A percentile compares a stretch with the other conserved stretches of the same genome.
Evolutionary conservation across 2,329 filamentous ascomycete species (phyloP).

Genomic region (Penicillium concentricum): DNA sequence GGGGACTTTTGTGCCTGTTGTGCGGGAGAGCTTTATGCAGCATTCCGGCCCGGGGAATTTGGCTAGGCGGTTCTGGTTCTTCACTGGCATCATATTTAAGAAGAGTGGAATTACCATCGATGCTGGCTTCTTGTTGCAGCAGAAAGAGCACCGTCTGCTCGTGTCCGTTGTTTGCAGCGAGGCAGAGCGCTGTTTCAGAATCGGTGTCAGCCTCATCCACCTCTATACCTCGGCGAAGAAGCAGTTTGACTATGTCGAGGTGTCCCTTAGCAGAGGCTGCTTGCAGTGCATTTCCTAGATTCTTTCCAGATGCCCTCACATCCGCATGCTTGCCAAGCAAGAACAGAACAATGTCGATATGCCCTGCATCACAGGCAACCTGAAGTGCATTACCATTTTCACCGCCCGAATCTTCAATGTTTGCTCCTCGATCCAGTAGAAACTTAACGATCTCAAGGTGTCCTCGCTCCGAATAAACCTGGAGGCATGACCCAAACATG

Average conservation of each 20-base stretch:
- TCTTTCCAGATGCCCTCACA: not conserved
- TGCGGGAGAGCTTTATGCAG: too few species aligned
- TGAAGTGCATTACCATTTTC: not conserved
- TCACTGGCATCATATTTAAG: too few species aligned
- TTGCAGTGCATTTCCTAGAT: not conserved
- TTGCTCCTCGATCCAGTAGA: not conserved
- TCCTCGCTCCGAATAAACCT: not conserved
- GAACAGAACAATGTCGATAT: slow-evolving; percentile 1
- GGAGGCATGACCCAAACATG: not conserved
- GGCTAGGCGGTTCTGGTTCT: too few species aligned
- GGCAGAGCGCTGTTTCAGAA: too few species aligned
- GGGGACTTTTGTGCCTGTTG: too few species aligned
- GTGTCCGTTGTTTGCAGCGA: too few species aligned
- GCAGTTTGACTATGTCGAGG: not conserved
- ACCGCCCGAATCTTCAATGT: not conserved
- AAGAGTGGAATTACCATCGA: too few species aligned
- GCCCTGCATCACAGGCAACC: not conserved
- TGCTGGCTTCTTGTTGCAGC: too few species aligned
- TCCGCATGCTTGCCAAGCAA: slow-evolving; percentile 1
- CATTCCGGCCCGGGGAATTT: too few species aligned
- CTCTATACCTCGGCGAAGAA: too few species aligned
- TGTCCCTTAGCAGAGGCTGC: not conserved
- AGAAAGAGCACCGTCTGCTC: too few species aligned
- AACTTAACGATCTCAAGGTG: not conserved
- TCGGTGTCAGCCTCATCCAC: too few species aligned